Evolutionary conservation across 495 filamentous ascomycete genomes (phyloP).

Genomic region (Neurospora sp.): DNA sequence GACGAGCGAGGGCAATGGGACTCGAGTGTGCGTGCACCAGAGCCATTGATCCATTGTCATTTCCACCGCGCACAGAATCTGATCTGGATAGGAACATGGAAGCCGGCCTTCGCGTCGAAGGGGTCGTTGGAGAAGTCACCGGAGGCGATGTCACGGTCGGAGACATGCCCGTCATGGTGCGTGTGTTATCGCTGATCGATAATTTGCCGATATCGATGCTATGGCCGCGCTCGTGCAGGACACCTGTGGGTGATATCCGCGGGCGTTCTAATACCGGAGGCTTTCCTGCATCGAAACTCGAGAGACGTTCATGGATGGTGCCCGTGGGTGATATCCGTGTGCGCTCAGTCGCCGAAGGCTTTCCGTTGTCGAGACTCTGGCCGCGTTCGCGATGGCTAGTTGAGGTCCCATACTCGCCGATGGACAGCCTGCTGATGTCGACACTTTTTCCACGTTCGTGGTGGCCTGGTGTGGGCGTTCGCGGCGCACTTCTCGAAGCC

Average conservation of each 20-base stretch:
- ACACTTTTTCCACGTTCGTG: slow-evolving; percentile 42
- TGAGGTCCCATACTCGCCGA: slow-evolving; percentile 18
- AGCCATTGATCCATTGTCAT: slow-evolving; percentile 25
- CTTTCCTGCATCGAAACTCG: slow-evolving; percentile 42
- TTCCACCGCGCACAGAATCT: slow-evolving; percentile 34
- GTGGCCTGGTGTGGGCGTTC: slow-evolving; percentile 4
- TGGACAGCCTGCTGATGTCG: slow-evolving; percentile 38
- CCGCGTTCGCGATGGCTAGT: slow-evolving; percentile 31
- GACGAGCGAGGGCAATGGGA: slow-evolving; percentile 40
- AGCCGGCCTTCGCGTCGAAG: slow-evolving; percentile 37
- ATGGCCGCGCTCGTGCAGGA: slow-evolving; percentile 36
- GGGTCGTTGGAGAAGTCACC: slow-evolving; percentile 17
- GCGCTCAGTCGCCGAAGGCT: slow-evolving; percentile 29
- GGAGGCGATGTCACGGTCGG: background rate
- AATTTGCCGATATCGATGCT: slow-evolving; percentile 43
- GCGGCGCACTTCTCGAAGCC: slow-evolving; percentile 1
- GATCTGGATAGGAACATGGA: slow-evolving; percentile 45
- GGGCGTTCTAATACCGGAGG: slow-evolving; percentile 29
- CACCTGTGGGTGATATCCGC: slow-evolving; percentile 17
- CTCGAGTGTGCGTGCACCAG: slow-evolving; percentile 33
- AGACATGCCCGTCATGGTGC: slow-evolving; percentile 22
- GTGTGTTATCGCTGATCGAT: slow-evolving; percentile 26
- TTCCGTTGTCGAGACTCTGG: slow-evolving; percentile 42
- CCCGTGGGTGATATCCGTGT: slow-evolving; percentile 21
- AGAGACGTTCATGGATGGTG: slow-evolving; percentile 31